A percentile compares a stretch with the other conserved stretches of the same genome.
Evolutionary conservation across 768 basidiomycete species (phyloP).

Genomic region (Lentinula boryana): DNA sequence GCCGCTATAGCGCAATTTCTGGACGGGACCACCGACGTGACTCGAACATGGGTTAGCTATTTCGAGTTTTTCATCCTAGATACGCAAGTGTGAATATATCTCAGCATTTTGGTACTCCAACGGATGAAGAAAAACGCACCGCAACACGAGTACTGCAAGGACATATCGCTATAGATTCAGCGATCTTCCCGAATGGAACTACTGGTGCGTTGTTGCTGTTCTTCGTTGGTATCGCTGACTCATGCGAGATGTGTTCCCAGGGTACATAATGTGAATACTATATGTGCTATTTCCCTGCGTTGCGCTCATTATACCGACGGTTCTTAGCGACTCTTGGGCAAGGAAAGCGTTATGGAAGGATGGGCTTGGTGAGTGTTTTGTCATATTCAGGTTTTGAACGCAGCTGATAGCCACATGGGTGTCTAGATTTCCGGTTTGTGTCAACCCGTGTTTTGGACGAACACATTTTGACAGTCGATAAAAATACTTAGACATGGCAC

Average conservation of each 20-base stretch:
- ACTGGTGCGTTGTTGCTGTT: constrained; percentile 42
- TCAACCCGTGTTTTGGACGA: neutral
- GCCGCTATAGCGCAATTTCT: constrained; percentile 62
- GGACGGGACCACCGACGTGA: constrained; percentile 95
- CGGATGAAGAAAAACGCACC: constrained; percentile 74
- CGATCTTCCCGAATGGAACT: constrained; percentile 77
- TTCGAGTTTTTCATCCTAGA: neutral
- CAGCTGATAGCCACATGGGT: neutral
- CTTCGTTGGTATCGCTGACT: constrained; percentile 14
- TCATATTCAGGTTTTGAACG: neutral
- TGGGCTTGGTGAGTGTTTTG: constrained; percentile 58
- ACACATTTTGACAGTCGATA: neutral
- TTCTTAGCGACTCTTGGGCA: constrained; percentile 70
- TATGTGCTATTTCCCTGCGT: neutral
- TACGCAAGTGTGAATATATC: neutral
- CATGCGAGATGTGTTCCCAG: constrained; percentile 20
- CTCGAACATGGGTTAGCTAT: constrained; percentile 70
- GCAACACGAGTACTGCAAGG: constrained; percentile 92
- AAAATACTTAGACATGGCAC: constrained; percentile 68
- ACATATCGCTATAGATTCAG: constrained; percentile 84
- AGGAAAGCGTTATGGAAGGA: constrained; percentile 79
- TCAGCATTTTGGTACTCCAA: constrained; percentile 86
- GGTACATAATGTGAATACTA: constrained; percentile 47
- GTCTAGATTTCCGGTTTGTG: constrained; percentile 52
- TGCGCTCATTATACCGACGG: neutral